Base-by-base conservation (phyloP, 2,329 filamentous ascomycete species). In the Aschersonia sp. region DNA sequence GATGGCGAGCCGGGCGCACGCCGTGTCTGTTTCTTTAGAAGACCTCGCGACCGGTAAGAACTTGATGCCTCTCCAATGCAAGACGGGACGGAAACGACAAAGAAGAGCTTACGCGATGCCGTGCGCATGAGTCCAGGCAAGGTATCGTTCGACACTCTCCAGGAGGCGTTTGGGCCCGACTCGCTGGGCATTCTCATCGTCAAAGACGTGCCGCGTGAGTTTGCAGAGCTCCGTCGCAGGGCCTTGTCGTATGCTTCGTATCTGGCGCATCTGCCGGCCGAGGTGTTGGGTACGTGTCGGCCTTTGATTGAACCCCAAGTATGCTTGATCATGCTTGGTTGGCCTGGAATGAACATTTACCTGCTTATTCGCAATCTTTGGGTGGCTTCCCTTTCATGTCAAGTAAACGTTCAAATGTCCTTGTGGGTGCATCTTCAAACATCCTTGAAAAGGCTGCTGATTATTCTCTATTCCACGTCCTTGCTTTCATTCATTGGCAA, bases 171-270 rank as follows among this genome's bases (percentile, higher is more conserved):
- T 61, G 92, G 92, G 0, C 88, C 89, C 1, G 80, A 85, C 30
- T 95, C 89, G 2, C 72, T 97, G 9, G 92, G 92, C 0, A 95
- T 98, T 47, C 82, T 98, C 48, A 71, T 97, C n/a, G 89, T 98
- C 45, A 88, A 85, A 61, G 86, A 89, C 60, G 77, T 97, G 0
- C 86, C 89, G 0, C 52, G 73, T 5, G 71, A 78, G 47, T 98
- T 94, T 57, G 65, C 75, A 10, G 66, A 74, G n/a, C 69, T 96
- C 43, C 78, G 92, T 51, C 77, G 77, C 50, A 76, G 77, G 51
- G 75, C 94, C 2, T 74, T 98, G 5, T 92, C 87, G 0, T 92
- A 92, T 61, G 81, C 89, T 4, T 94, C 88, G 0, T 92, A 94
- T 61, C 78, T 97, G 40, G 92, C 86, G 35, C 89, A 89, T 53